Conservation (phyloP, 139 green algal genomes). For the Bryopsis sp. region DNA sequence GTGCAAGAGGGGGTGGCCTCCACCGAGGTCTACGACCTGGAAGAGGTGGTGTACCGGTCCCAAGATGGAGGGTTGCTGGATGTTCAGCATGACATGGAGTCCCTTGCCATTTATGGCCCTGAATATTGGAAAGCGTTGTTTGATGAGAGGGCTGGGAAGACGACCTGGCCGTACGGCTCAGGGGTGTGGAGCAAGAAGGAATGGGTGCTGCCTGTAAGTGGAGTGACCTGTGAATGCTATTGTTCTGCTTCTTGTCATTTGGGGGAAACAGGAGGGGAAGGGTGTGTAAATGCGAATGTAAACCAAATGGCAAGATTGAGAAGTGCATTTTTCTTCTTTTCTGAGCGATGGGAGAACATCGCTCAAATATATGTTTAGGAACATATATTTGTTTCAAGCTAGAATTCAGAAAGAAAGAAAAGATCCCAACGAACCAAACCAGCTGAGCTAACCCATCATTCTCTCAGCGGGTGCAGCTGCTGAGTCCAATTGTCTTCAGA, state of each 20-base stretch:
- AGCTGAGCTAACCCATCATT: too few species aligned
- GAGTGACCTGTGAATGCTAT: not conserved
- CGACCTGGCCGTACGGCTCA: constrained; percentile 91
- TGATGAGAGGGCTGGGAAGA: constrained; percentile 81
- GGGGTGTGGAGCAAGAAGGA: constrained; percentile 99
- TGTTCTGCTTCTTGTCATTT: not conserved
- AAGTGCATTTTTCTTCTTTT: too few species aligned
- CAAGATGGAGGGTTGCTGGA: constrained; percentile 85
- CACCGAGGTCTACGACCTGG: constrained; percentile 84
- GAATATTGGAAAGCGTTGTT: constrained; percentile 94
- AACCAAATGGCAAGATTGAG: too few species aligned
- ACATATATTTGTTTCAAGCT: too few species aligned
- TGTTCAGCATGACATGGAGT: constrained; percentile 92
- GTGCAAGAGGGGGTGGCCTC: constrained; percentile 30
- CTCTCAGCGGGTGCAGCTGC: too few species aligned
- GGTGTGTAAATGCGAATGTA: too few species aligned
- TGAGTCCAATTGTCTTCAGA: too few species aligned
- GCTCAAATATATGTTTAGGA: too few species aligned
- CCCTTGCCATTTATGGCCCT: constrained; percentile 70
- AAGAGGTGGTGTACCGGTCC: constrained; percentile 86
- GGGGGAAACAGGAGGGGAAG: too few species aligned
- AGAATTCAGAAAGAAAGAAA: too few species aligned
- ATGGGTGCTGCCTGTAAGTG: constrained; percentile 87
- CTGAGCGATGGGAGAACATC: too few species aligned
- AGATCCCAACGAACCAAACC: too few species aligned